These are phyloP conservation scores for Salinomyces thailandicus DNA, from an alignment of 2,329 filamentous ascomycete species.

Conservation along the genomic window DNA sequence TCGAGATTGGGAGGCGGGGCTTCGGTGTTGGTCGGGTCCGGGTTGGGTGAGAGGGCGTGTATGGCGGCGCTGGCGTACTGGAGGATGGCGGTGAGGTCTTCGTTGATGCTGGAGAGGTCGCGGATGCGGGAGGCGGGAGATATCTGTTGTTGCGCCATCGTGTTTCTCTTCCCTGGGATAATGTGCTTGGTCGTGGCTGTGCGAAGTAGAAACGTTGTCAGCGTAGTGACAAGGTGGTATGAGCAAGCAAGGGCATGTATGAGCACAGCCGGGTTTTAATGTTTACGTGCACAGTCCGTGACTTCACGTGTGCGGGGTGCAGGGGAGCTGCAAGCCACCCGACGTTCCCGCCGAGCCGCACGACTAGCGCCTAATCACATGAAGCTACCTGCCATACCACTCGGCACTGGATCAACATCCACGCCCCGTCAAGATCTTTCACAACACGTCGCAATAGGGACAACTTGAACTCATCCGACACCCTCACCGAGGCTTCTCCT, in stretches of 20 bases:
- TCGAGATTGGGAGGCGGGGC: too few species aligned
- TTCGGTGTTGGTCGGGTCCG: constrained; percentile 42
- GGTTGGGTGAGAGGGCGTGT: constrained; percentile 47
- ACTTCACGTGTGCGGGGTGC: not conserved
- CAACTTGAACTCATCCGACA: too few species aligned
- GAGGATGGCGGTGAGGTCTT: constrained; percentile 45
- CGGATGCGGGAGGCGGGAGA: constrained; percentile 67
- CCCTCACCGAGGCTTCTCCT: too few species aligned
- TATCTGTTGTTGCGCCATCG: constrained; percentile 29
- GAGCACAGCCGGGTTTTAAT: not conserved
- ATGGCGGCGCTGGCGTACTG: constrained; percentile 52
- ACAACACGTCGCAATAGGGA: too few species aligned
- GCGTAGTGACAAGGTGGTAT: too few species aligned
- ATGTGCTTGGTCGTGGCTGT: too few species aligned
- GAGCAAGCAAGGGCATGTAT: not conserved
- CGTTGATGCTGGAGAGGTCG: constrained; percentile 70
- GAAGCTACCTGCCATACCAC: too few species aligned
- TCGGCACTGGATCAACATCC: too few species aligned
- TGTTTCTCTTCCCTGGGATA: too few species aligned
- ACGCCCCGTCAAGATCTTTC: too few species aligned
- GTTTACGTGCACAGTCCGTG: not conserved
- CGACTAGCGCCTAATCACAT: not conserved
- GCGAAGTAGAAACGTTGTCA: too few species aligned
- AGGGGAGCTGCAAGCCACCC: constrained; percentile 1
- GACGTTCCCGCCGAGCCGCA: constrained; percentile 2